Conservation (phyloP, 2,329 filamentous ascomycete genomes). For the Capronia americana region DNA sequence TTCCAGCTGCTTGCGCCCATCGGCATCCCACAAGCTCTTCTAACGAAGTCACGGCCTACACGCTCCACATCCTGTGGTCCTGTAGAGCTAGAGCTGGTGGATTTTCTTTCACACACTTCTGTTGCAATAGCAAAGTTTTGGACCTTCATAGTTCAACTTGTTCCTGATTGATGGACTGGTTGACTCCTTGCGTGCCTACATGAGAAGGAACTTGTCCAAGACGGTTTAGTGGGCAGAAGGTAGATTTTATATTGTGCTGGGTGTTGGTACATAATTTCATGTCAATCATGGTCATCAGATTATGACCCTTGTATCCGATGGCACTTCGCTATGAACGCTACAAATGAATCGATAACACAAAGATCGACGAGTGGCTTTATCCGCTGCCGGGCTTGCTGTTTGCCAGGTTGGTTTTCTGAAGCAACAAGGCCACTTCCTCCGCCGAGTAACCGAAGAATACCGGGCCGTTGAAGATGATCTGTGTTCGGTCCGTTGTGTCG, state of each 20-base stretch:
- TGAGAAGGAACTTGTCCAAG: conserved; percentile 3
- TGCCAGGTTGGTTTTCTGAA: conserved; percentile 56
- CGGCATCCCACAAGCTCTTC: conserved; percentile 38
- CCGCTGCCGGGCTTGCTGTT: conserved; percentile 9
- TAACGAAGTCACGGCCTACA: conserved; percentile 36
- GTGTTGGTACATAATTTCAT: conserved; percentile 13
- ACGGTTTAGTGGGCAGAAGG: not conserved
- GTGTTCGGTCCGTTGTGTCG: conserved; percentile 52
- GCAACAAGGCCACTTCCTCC: conserved; percentile 77
- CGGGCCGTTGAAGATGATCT: conserved; percentile 88
- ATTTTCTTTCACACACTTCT: conserved; percentile 33
- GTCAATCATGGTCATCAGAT: conserved; percentile 23
- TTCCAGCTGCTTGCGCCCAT: conserved; percentile 40
- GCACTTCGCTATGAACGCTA: conserved; percentile 37
- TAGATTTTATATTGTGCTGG: not conserved
- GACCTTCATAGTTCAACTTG: conserved; percentile 42
- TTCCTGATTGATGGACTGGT: conserved; percentile 38
- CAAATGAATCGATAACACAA: conserved; percentile 5
- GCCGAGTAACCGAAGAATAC: conserved; percentile 92
- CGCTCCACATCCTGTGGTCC: conserved; percentile 35
- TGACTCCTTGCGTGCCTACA: conserved; percentile 41
- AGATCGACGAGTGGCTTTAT: not conserved
- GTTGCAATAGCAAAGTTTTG: conserved; percentile 38
- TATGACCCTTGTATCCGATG: conserved; percentile 10
- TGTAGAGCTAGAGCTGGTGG: conserved; percentile 38